Conservation (phyloP, 139 green algal species). For the Micractinium conductrix region DNA sequence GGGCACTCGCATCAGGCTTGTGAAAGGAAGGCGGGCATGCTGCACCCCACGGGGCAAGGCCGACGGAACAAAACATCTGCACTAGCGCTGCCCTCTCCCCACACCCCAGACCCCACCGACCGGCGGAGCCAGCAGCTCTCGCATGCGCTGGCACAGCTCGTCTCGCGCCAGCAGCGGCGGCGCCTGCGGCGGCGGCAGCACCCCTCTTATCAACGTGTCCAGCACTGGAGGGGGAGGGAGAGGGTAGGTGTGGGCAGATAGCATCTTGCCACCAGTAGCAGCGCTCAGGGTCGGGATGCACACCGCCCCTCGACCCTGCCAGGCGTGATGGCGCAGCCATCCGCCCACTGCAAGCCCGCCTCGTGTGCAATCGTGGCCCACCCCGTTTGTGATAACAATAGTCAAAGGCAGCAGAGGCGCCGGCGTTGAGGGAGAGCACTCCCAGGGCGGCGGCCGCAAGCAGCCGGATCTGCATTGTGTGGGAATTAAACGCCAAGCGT, state of each 20-base stretch:
- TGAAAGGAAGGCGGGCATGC: no score
- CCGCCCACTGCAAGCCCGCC: background rate
- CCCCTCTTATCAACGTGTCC: constrained; percentile 16
- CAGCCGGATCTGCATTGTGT: constrained; percentile 1
- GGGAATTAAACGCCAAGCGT: background rate
- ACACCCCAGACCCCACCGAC: background rate
- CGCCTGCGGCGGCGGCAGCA: constrained; percentile 20
- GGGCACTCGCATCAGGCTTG: no score
- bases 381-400: constrained; percentile 14
- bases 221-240: constrained; percentile 9
- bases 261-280: background rate
- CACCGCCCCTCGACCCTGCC: background rate
- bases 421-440: constrained; percentile 8
- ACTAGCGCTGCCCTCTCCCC: background rate
- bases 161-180: constrained; percentile 1
- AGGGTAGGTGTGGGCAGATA: background rate
- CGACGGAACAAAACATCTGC: background rate
- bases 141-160: background rate
- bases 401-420: background rate
- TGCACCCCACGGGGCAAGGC: background rate
- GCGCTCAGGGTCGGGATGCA: no score
- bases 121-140: background rate
- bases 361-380: background rate
- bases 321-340: background rate
- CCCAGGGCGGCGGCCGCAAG: constrained; percentile 15